These are phyloP conservation scores for Colletotrichum sp. DNA, from an alignment of 2,329 filamentous ascomycete genomes.

Conservation along the genomic window DNA sequence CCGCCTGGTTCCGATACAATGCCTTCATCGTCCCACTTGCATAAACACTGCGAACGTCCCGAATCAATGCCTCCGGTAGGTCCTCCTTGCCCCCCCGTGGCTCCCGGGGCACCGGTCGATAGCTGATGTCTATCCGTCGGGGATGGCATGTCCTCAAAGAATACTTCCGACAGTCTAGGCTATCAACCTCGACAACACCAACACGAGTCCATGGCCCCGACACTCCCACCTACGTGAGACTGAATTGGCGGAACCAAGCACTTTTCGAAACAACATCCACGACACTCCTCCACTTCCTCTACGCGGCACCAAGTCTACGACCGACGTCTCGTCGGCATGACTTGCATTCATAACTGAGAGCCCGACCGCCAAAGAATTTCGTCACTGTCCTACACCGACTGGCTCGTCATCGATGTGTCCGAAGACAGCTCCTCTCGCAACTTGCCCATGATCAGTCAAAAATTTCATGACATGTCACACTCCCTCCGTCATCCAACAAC, in stretches of 20 bases:
- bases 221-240: too few species aligned
- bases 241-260: too few species aligned
- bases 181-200: too few species aligned
- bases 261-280: not conserved
- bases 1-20: not conserved
- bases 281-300: not conserved
- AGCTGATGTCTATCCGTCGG: too few species aligned
- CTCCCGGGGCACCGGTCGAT: not conserved
- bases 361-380: not conserved
- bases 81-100: not conserved
- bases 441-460: not conserved
- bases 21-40: not conserved
- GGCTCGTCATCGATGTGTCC: not conserved
- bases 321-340: not conserved
- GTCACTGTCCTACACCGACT: rapidly evolving
- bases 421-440: not conserved
- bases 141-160: too few species aligned
- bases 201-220: rapidly evolving
- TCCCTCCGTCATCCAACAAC: not conserved
- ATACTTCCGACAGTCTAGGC: too few species aligned
- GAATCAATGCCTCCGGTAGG: rapidly evolving
- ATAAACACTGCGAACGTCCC: too few species aligned
- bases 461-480: not conserved
- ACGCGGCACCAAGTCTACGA: not conserved
- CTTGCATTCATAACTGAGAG: not conserved